These are phyloP conservation scores for Fomitiporia mediterranea DNA, from an alignment of 1,284 basidiomycete genomes.

Conservation along the genomic window DNA sequence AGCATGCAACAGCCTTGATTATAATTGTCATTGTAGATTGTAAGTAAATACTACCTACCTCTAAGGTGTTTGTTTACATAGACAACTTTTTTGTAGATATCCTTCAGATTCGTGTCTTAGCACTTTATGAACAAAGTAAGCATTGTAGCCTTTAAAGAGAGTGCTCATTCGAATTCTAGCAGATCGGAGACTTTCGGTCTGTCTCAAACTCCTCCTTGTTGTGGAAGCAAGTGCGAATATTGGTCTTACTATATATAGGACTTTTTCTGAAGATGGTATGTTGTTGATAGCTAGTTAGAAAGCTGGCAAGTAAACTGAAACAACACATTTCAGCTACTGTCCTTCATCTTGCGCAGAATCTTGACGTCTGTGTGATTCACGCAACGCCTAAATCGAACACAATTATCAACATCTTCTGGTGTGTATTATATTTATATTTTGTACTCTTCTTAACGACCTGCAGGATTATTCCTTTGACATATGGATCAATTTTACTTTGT, in stretches of 20 bases:
- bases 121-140: not conserved
- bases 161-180: not conserved
- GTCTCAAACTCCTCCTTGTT: not conserved
- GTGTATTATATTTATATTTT: not conserved
- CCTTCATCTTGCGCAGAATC: not conserved
- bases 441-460: not conserved
- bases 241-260: not conserved
- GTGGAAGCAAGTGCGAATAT: not conserved
- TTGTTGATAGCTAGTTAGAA: not conserved
- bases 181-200: not conserved
- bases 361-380: not conserved
- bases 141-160: not conserved
- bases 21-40: not conserved
- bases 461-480: constrained; percentile 4
- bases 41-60: not conserved
- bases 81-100: not conserved
- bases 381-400: not conserved
- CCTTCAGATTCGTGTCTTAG: constrained; percentile 2
- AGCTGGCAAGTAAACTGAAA: not conserved
- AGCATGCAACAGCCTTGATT: not conserved
- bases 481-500: not conserved
- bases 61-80: not conserved
- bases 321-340: not conserved
- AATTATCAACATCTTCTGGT: not conserved
- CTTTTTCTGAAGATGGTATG: not conserved